phyloP scores from a whole-genome alignment of 768 basidiomycete species.

The Pleurotus sapidus region DNA sequence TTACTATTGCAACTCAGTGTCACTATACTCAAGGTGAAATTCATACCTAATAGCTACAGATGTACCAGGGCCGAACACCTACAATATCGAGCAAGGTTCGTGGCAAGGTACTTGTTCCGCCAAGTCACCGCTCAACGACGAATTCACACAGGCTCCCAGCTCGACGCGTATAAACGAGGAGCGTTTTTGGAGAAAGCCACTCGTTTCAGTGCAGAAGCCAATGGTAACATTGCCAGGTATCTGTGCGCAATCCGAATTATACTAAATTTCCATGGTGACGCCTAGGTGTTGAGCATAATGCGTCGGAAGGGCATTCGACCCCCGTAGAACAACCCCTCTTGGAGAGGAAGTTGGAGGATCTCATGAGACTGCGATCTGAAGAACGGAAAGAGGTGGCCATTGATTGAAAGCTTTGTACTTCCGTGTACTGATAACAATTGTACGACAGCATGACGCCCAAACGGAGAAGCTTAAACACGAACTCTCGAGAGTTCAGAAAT shows the following conservation, averaged over 20 bases:
- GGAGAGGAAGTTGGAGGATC: conserved; percentile 61
- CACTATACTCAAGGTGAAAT: too few species aligned
- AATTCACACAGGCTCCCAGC: conserved; percentile 32
- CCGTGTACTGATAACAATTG: background rate
- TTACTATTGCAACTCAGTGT: background rate
- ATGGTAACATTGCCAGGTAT: conserved; percentile 4
- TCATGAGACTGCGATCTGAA: conserved; percentile 61
- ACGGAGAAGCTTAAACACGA: conserved; percentile 60
- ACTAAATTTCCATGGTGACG: too few species aligned
- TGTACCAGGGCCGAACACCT: too few species aligned
- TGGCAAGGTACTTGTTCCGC: too few species aligned
- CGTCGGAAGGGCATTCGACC: conserved; percentile 21
- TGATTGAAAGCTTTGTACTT: background rate
- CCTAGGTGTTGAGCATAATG: too few species aligned
- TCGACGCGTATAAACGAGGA: conserved; percentile 54
- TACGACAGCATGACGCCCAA: conserved; percentile 53
- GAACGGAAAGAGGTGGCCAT: conserved; percentile 57
- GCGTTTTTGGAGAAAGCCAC: conserved; percentile 57
- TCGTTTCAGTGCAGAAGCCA: conserved; percentile 41
- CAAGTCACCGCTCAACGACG: background rate
- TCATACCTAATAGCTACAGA: too few species aligned
- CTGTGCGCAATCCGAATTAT: too few species aligned
- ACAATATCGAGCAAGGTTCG: too few species aligned
- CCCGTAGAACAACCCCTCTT: conserved; percentile 25
- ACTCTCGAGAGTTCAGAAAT: conserved; percentile 44